Percentiles rank a stretch among this genome's conserved stretches.
Conservation (phyloP, 2,329 filamentous ascomycete genomes). For the Hypoxylon sp. region DNA sequence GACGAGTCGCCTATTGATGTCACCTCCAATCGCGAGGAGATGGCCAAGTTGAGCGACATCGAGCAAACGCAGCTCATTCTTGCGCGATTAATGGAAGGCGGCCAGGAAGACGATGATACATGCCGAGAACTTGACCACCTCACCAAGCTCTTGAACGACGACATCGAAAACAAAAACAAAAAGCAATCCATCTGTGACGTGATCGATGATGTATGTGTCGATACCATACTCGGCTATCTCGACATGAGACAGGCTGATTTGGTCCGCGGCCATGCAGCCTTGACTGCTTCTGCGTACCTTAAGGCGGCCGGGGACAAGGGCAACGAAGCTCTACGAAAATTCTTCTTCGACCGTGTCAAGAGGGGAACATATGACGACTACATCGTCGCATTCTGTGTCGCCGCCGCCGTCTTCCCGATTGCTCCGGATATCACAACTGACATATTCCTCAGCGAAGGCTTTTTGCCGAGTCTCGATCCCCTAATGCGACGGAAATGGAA, state of each 20-base stretch:
- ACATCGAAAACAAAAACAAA: conserved; percentile 62
- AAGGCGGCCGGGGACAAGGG: conserved; percentile 81
- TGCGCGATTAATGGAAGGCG: conserved; percentile 91
- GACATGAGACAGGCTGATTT: conserved; percentile 83
- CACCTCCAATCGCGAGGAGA: conserved; percentile 49
- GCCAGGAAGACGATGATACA: conserved; percentile 83
- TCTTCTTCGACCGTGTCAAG: conserved; percentile 79
- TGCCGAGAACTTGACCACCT: conserved; percentile 71
- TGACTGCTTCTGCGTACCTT: conserved; percentile 87
- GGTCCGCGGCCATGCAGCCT: conserved; percentile 84
- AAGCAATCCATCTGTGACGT: conserved; percentile 70
- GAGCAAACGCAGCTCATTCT: conserved; percentile 83
- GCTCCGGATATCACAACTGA: conserved; percentile 80
- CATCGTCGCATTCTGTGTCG: conserved; percentile 93
- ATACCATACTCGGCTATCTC: conserved; percentile 87
- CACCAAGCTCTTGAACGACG: conserved; percentile 72
- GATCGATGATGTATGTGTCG: conserved; percentile 81
- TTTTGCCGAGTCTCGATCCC: conserved; percentile 81
- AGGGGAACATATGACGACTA: conserved; percentile 88
- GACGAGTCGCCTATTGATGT: conserved; percentile 50
- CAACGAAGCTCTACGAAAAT: conserved; percentile 76
- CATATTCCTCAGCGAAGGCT: conserved; percentile 90
- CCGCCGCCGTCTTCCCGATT: conserved; percentile 88
- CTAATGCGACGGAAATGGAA: conserved; percentile 86
- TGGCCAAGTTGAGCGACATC: conserved; percentile 48